Conservation (phyloP, 192 early-diverging fungal genomes). For the Backusella westeae region DNA sequence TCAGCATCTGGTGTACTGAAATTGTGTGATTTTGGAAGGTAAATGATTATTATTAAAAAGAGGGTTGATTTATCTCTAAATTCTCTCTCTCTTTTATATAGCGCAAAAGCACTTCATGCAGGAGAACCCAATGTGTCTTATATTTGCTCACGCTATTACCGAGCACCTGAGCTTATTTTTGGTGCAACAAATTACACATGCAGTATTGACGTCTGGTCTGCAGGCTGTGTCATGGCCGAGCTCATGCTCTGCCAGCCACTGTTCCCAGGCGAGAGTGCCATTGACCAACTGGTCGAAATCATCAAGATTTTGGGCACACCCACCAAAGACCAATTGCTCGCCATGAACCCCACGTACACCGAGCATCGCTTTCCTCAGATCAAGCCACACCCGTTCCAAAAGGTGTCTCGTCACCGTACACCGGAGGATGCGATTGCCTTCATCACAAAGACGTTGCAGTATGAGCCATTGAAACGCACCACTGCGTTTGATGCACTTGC, state of each 20-base stretch:
- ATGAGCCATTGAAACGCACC: constrained; percentile 80
- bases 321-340: constrained; percentile 90
- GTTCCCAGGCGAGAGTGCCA: constrained; percentile 94
- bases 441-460: constrained; percentile 80
- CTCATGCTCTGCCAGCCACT: constrained; percentile 89
- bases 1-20: constrained; percentile 86
- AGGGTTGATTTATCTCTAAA: background rate
- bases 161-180: constrained; percentile 95
- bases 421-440: constrained; percentile 85
- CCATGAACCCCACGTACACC: constrained; percentile 97
- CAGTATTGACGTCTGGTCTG: constrained; percentile 90
- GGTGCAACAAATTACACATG: constrained; percentile 90
- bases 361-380: constrained; percentile 98
- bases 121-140: constrained; percentile 98
- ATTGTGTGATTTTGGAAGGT: constrained; percentile 93
- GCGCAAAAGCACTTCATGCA: constrained; percentile 88
- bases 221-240: constrained; percentile 95
- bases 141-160: constrained; percentile 96
- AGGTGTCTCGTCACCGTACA: constrained; percentile 79
- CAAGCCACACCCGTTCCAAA: constrained; percentile 83
- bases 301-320: constrained; percentile 98
- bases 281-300: constrained; percentile 98
- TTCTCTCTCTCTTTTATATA: constrained; percentile 25
- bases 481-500: constrained; percentile 90
- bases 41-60: background rate